Conservation (phyloP, 1,284 basidiomycete species). For the Heterobasidion annosum region DNA sequence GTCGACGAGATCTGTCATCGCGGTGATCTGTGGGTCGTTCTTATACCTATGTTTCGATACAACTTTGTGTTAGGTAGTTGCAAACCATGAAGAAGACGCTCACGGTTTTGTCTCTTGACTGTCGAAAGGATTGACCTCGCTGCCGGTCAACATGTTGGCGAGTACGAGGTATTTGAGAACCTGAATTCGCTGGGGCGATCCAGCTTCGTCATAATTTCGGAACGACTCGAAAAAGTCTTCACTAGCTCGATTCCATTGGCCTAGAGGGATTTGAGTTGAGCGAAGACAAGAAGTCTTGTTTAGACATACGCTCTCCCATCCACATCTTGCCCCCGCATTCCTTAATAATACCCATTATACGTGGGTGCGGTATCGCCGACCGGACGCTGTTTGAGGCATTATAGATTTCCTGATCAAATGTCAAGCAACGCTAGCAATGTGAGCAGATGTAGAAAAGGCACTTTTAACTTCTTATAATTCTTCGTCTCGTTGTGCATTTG, state of each 20-base stretch:
- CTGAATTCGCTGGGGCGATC: slow-evolving; percentile 92
- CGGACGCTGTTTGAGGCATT: slow-evolving; percentile 89
- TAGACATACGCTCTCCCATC: slow-evolving; percentile 91
- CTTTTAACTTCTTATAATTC: slow-evolving; percentile 95
- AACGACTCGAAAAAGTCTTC: slow-evolving; percentile 99
- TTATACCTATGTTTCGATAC: slow-evolving; percentile 62
- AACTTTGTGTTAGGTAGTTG: not conserved
- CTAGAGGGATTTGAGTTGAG: slow-evolving; percentile 26
- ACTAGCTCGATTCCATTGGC: slow-evolving; percentile 93
- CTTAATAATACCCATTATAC: slow-evolving; percentile 98
- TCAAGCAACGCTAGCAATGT: slow-evolving; percentile 3
- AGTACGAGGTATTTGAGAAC: slow-evolving; percentile 98
- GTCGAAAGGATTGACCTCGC: slow-evolving; percentile 98
- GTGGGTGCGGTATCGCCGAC: slow-evolving; percentile 95
- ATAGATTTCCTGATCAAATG: slow-evolving; percentile 76
- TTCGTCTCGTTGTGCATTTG: slow-evolving; percentile 98
- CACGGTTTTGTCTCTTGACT: slow-evolving; percentile 98
- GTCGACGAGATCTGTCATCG: slow-evolving; percentile 95
- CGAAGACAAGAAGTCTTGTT: not conserved
- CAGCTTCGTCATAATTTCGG: slow-evolving; percentile 97
- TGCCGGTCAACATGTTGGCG: slow-evolving; percentile 97
- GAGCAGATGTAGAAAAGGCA: slow-evolving; percentile 16
- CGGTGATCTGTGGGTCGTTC: slow-evolving; percentile 91
- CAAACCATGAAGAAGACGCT: slow-evolving; percentile 13
- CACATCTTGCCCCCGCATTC: slow-evolving; percentile 99